Conservation (phyloP, 768 basidiomycete genomes). For the Dendrothele bispora region DNA sequence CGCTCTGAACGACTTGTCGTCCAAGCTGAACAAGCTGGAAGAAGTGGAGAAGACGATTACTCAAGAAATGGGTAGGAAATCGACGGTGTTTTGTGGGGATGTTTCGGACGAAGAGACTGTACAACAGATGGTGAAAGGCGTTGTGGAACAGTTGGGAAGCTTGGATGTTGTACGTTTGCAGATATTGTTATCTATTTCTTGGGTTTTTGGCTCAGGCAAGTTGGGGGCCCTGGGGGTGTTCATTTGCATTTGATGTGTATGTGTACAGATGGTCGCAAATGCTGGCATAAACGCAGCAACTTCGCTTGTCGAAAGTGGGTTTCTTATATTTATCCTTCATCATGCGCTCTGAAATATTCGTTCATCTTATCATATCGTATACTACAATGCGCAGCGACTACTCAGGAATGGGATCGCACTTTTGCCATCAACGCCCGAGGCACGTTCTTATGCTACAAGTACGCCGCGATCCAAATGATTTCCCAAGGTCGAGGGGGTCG, state of each 20-base stretch:
- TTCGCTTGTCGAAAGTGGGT: slow-evolving; percentile 2
- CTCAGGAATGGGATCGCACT: slow-evolving; percentile 11
- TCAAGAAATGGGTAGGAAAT: neutral
- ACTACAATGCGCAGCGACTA: neutral
- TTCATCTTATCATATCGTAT: neutral
- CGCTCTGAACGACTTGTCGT: slow-evolving; percentile 31
- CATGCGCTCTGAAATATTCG: neutral
- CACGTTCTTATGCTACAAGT: slow-evolving; percentile 20
- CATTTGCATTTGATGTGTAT: neutral
- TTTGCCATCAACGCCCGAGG: slow-evolving; percentile 19
- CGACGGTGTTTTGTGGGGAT: slow-evolving; percentile 16
- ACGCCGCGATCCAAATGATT: slow-evolving; percentile 26
- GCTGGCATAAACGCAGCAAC: too few species aligned
- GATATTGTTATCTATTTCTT: neutral
- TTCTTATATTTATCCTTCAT: slow-evolving; percentile 1
- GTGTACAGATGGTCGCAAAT: slow-evolving; percentile 18
- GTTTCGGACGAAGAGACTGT: slow-evolving; percentile 29
- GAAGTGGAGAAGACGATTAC: neutral
- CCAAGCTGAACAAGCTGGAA: neutral
- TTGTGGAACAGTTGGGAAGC: slow-evolving; percentile 22
- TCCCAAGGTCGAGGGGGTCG: slow-evolving; percentile 26
- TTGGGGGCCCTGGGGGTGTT: too few species aligned
- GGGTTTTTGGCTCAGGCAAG: too few species aligned
- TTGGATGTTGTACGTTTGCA: slow-evolving; percentile 28
- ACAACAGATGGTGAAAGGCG: slow-evolving; percentile 24